Percentiles rank a stretch among this genome's conserved stretches.
Conservation (phyloP, 371 early-diverging fungal species). For the Amoeboaphelidium protococcarum region DNA sequence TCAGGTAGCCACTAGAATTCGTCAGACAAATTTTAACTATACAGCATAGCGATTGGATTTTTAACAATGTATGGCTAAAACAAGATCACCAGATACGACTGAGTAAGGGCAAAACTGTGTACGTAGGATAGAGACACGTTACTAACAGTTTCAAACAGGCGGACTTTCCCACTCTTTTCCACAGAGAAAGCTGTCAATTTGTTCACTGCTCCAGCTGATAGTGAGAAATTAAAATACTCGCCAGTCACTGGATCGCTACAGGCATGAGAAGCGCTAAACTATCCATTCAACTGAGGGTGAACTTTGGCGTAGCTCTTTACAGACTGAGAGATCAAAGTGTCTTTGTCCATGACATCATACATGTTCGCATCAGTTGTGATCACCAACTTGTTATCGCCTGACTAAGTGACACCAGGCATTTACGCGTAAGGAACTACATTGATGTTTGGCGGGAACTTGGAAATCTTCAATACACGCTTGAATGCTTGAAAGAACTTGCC, state of each 20-base stretch:
- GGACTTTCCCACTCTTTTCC: too few species aligned
- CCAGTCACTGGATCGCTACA: slow-evolving; percentile 32
- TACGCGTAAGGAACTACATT: slow-evolving; percentile 15
- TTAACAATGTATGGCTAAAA: slow-evolving; percentile 12
- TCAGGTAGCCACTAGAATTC: neutral
- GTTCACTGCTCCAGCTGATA: too few species aligned
- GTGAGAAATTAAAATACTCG: slow-evolving; percentile 39
- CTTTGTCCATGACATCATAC: slow-evolving; percentile 41
- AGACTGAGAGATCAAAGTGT: slow-evolving; percentile 35
- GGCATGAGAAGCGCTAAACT: slow-evolving; percentile 34
- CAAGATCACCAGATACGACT: slow-evolving; percentile 33
- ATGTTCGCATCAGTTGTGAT: slow-evolving; percentile 14
- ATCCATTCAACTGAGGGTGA: slow-evolving; percentile 36
- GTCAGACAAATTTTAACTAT: neutral
- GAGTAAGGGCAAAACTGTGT: slow-evolving; percentile 40
- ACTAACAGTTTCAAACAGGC: slow-evolving; percentile 26
- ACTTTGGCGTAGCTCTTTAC: slow-evolving; percentile 30
- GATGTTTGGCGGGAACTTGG: slow-evolving; percentile 11
- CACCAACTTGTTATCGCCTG: slow-evolving; percentile 16
- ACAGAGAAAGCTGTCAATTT: too few species aligned
- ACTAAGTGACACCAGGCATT: slow-evolving; percentile 2
- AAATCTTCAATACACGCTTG: too few species aligned
- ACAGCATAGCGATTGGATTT: slow-evolving; percentile 1
- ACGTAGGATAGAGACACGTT: slow-evolving; percentile 30
- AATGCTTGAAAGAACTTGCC: too few species aligned